Percentiles rank a stretch among this genome's conserved stretches.
These are phyloP conservation scores for Vitis rotundifolia DNA, from an alignment of 164 flowering plant genomes.

Conservation along the genomic window DNA sequence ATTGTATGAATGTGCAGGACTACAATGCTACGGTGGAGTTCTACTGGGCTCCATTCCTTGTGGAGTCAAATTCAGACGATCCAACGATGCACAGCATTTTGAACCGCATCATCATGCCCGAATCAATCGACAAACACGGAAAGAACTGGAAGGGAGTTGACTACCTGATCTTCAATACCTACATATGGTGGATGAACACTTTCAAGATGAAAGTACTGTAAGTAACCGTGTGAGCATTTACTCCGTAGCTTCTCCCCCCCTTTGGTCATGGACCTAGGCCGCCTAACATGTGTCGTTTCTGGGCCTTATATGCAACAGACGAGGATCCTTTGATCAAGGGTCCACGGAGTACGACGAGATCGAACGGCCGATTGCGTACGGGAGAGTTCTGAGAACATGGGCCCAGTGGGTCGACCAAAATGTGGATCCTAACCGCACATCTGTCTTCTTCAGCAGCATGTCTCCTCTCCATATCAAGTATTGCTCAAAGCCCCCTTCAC, in stretches of 20 bases:
- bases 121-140: conserved; percentile 80
- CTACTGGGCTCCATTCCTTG: conserved; percentile 98
- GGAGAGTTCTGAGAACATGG: conserved; percentile 85
- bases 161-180: conserved; percentile 83
- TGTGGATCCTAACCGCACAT: conserved; percentile 69
- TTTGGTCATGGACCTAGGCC: no score
- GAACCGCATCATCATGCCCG: conserved; percentile 85
- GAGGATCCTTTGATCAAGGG: conserved; percentile 88
- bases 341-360: conserved; percentile 83
- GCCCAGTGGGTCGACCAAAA: conserved; percentile 83
- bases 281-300: no score
- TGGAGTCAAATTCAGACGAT: conserved; percentile 94
- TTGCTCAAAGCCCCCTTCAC: no score
- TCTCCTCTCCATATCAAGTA: conserved; percentile 99
- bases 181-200: conserved; percentile 99
- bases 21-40: conserved; percentile 92
- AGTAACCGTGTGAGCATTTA: conserved; percentile 23
- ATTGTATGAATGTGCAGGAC: conserved; percentile 42
- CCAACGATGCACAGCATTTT: conserved; percentile 85
- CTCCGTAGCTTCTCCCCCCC: no score
- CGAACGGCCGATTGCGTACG: conserved; percentile 76
- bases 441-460: conserved; percentile 89
- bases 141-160: conserved; percentile 78
- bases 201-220: conserved; percentile 82
- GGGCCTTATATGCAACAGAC: conserved; percentile 29